These are phyloP conservation scores for Paracorniculantispora psalliotae DNA, from an alignment of 2,329 filamentous ascomycete species.

Conservation along the genomic window DNA sequence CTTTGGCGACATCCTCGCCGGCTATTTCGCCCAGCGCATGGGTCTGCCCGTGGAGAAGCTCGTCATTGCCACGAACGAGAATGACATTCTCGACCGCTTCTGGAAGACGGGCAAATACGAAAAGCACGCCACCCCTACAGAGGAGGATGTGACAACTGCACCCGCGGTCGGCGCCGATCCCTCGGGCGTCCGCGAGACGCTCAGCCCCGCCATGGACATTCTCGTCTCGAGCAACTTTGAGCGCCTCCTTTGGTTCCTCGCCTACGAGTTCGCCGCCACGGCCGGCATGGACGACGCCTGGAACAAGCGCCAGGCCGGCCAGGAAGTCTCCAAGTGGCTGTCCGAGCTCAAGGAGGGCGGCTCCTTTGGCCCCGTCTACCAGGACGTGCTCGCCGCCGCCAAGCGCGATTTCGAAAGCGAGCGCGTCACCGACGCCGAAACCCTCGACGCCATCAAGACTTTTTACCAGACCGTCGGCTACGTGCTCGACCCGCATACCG, in stretches of 20 bases:
- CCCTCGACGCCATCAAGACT: constrained; percentile 57
- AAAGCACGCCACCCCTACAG: constrained; percentile 57
- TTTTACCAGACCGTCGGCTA: constrained; percentile 62
- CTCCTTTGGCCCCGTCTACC: constrained; percentile 73
- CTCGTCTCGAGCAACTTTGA: constrained; percentile 96
- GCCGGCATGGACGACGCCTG: constrained; percentile 59
- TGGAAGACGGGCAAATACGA: constrained; percentile 87
- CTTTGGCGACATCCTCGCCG: constrained; percentile 90
- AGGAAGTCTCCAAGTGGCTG: constrained; percentile 75
- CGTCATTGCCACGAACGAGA: constrained; percentile 91
- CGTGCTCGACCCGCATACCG: constrained; percentile 87
- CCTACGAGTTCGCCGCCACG: constrained; percentile 61
- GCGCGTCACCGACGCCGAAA: constrained; percentile 61
- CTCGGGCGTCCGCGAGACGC: constrained; percentile 81
- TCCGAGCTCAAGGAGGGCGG: constrained; percentile 73
- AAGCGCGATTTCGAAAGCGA: constrained; percentile 77
- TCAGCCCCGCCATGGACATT: constrained; percentile 96
- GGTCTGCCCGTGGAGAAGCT: constrained; percentile 84
- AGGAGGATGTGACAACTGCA: constrained; percentile 60
- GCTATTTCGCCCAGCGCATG: constrained; percentile 89
- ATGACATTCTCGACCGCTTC: constrained; percentile 94
- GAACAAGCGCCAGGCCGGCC: constrained; percentile 65
- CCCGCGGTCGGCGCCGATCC: constrained; percentile 57
- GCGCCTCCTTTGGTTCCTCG: constrained; percentile 87
- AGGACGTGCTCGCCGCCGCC: constrained; percentile 66